Evolutionary conservation across 345 rosid species (phyloP).

Genomic region (Bruguiera parviflora): DNA sequence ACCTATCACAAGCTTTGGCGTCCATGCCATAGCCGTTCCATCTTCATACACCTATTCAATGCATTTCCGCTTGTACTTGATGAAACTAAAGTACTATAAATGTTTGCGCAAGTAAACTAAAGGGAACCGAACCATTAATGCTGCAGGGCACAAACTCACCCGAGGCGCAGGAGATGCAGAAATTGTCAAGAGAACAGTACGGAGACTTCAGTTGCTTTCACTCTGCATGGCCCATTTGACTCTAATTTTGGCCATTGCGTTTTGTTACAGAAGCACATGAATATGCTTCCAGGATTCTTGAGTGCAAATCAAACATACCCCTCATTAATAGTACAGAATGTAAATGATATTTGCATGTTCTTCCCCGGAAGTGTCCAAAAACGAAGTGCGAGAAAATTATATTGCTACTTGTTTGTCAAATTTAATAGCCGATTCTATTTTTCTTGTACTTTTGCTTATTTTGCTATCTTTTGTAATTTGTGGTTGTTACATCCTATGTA

Average conservation of each 20-base stretch:
- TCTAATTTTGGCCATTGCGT: constrained; percentile 31
- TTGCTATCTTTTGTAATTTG: constrained; percentile 1
- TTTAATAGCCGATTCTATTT: constrained; percentile 2
- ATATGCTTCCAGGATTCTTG: constrained; percentile 29
- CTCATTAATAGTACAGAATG: constrained; percentile 15
- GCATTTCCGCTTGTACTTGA: neutral
- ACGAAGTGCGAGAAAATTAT: constrained; percentile 11
- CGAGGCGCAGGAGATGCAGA: constrained; percentile 33
- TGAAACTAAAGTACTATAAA: constrained; percentile 1
- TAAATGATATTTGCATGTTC: constrained; percentile 17
- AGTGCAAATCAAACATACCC: constrained; percentile 25
- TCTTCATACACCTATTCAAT: neutral
- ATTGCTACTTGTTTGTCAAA: constrained; percentile 18
- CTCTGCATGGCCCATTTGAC: constrained; percentile 51
- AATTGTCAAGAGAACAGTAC: constrained; percentile 34
- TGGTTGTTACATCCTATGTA: constrained; percentile 14
- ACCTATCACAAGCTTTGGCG: too few species aligned
- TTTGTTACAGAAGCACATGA: constrained; percentile 26
- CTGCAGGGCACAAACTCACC: constrained; percentile 43
- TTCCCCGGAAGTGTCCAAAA: constrained; percentile 17
- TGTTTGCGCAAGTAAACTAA: neutral
- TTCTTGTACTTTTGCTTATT: neutral
- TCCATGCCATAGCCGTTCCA: neutral
- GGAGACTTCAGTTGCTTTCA: constrained; percentile 35
- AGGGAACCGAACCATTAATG: constrained; percentile 18